These are phyloP conservation scores for Fragaria iinumae DNA, from an alignment of 306 rosid genomes.

Conservation along the genomic window DNA sequence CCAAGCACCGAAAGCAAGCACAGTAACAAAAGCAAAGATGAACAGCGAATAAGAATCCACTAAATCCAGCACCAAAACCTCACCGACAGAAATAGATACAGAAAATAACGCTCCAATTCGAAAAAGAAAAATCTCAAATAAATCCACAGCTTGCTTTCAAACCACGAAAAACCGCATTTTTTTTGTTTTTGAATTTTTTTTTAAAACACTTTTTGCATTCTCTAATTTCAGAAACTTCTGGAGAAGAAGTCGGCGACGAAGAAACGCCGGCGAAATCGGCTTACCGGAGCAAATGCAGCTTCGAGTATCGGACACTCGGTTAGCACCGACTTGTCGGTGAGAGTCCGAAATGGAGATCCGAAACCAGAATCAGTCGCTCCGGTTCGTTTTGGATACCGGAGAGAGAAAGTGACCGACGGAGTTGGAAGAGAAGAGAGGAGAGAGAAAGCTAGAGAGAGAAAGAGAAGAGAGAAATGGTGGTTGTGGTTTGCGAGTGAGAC, in stretches of 20 bases:
- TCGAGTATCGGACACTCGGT: conserved; percentile 20
- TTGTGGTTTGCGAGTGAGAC: conserved; percentile 29
- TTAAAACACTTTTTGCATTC: too few species aligned
- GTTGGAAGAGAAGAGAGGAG: not conserved
- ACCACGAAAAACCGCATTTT: conserved; percentile 2
- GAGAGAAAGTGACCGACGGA: conserved; percentile 10
- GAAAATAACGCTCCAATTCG: conserved; percentile 15
- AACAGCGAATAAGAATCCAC: not conserved
- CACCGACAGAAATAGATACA: conserved; percentile 46
- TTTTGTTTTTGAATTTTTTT: not conserved
- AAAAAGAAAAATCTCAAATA: not conserved
- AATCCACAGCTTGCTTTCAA: not conserved
- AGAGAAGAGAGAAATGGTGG: not conserved
- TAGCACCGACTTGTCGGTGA: conserved; percentile 10
- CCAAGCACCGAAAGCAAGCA: not conserved
- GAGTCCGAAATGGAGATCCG: conserved; percentile 42
- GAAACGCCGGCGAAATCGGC: conserved; percentile 31
- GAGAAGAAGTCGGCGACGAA: not conserved
- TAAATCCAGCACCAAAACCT: conserved; percentile 18
- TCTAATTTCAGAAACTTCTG: conserved; percentile 4
- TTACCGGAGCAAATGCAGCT: conserved; percentile 50
- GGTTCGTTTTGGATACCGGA: conserved; percentile 4
- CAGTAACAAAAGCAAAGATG: conserved; percentile 7
- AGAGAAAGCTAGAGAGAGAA: not conserved
- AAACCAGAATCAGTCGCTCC: conserved; percentile 15